phyloP scores from a whole-genome alignment of 306 rosid genomes.

The Quercus agrifolia region DNA sequence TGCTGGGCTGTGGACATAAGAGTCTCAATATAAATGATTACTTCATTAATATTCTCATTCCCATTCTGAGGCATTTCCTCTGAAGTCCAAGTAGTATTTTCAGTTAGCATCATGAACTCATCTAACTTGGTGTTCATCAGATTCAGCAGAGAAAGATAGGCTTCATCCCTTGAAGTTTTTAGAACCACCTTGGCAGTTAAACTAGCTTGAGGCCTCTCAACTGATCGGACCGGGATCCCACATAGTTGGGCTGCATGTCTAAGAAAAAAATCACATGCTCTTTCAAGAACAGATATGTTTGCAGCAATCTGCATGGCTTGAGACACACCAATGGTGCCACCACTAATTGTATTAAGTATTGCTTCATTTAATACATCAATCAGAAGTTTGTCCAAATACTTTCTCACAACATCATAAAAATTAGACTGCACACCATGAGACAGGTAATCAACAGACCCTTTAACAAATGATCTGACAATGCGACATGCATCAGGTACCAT shows the following conservation, averaged over 20 bases:
- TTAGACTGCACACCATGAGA: constrained; percentile 47
- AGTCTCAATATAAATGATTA: constrained; percentile 72
- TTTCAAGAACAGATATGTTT: constrained; percentile 76
- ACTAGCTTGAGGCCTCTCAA: constrained; percentile 59
- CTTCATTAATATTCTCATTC: constrained; percentile 77
- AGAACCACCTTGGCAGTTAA: constrained; percentile 80
- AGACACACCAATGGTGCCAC: constrained; percentile 58
- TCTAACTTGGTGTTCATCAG: constrained; percentile 67
- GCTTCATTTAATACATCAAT: constrained; percentile 68
- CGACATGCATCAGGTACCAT: constrained; percentile 81
- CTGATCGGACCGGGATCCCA: constrained; percentile 45
- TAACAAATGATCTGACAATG: constrained; percentile 75
- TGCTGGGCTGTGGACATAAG: constrained; percentile 87
- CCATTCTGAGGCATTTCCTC: constrained; percentile 62
- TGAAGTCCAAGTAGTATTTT: constrained; percentile 61
- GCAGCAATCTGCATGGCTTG: constrained; percentile 99
- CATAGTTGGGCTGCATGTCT: constrained; percentile 67
- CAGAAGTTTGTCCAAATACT: constrained; percentile 64
- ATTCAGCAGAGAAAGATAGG: constrained; percentile 57
- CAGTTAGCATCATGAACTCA: constrained; percentile 68
- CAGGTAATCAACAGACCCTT: constrained; percentile 82
- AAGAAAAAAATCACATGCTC: constrained; percentile 89
- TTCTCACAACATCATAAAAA: constrained; percentile 61
- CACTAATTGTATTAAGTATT: constrained; percentile 53
- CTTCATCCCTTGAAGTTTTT: constrained; percentile 70